Conservation (phyloP, 1,139 yeast genomes). For the Yamadazyma jaroonii region DNA sequence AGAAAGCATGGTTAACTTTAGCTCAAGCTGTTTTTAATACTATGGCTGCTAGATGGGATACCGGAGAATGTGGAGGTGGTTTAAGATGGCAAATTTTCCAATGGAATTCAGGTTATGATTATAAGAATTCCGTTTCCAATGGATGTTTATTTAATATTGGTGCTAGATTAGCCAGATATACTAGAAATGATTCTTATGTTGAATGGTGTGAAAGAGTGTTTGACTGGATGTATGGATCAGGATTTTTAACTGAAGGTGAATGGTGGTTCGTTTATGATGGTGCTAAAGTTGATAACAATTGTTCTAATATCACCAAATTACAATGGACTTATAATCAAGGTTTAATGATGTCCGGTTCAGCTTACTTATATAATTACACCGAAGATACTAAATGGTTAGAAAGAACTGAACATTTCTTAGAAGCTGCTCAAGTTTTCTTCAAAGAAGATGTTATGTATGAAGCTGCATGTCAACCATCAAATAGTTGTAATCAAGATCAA, state of each 20-base stretch:
- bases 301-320: slow-evolving; percentile 53
- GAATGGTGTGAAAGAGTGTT: slow-evolving; percentile 79
- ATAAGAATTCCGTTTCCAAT: slow-evolving; percentile 86
- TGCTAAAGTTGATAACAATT: slow-evolving; percentile 59
- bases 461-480: slow-evolving; percentile 69
- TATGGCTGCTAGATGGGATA: slow-evolving; percentile 89
- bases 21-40: slow-evolving; percentile 86
- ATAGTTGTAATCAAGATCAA: slow-evolving; percentile 79
- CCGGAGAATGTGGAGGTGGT: slow-evolving; percentile 74
- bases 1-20: slow-evolving; percentile 60
- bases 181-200: slow-evolving; percentile 67
- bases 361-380: slow-evolving; percentile 77
- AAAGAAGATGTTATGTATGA: slow-evolving; percentile 70
- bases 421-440: slow-evolving; percentile 55
- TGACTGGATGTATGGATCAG: slow-evolving; percentile 74
- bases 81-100: slow-evolving; percentile 95
- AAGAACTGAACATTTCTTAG: slow-evolving; percentile 52
- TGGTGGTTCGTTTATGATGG: slow-evolving; percentile 74
- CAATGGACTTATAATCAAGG: slow-evolving; percentile 94
- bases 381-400: slow-evolving; percentile 64
- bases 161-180: slow-evolving; percentile 82
- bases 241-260: slow-evolving; percentile 48
- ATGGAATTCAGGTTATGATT: slow-evolving; percentile 92
- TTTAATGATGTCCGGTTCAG: slow-evolving; percentile 73
- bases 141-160: slow-evolving; percentile 89